Evolutionary conservation across 1,284 basidiomycete genomes (phyloP).

Genomic region (Marasmius tenuissimus): DNA sequence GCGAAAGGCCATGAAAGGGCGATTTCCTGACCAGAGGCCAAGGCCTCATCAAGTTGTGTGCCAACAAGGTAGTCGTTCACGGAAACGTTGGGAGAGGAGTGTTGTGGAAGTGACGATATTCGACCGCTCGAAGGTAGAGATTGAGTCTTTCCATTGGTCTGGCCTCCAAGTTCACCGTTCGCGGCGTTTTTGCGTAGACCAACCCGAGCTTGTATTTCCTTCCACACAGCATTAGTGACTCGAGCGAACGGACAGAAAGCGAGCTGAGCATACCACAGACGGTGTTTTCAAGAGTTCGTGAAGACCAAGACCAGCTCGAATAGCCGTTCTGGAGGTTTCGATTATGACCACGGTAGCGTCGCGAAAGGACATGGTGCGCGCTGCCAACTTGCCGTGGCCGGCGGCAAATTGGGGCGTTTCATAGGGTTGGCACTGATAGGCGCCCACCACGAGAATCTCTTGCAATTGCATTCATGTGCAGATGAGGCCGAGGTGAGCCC

Average conservation of each 20-base stretch:
- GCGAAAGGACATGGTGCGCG: conserved; percentile 77
- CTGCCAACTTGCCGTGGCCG: no score
- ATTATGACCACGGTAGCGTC: conserved; percentile 82
- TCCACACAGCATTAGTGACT: conserved; percentile 11
- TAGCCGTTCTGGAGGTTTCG: conserved; percentile 69
- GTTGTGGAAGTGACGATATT: conserved; percentile 44
- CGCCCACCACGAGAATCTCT: no score
- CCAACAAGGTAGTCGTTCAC: conserved; percentile 88
- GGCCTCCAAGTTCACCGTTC: not conserved
- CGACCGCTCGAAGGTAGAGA: conserved; percentile 43
- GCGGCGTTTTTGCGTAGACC: conserved; percentile 56
- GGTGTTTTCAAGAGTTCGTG: conserved; percentile 79
- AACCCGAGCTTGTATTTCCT: conserved; percentile 76
- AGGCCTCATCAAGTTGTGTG: conserved; percentile 74
- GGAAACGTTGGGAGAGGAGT: conserved; percentile 38
- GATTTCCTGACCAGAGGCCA: conserved; percentile 71
- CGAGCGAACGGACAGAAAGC: not conserved
- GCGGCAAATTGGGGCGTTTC: no score
- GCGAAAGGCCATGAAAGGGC: conserved; percentile 85
- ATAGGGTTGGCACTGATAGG: no score
- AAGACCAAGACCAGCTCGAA: conserved; percentile 80
- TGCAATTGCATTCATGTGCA: no score
- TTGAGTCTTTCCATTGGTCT: conserved; percentile 11
- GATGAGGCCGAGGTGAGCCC: no score
- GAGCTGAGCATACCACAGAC: conserved; percentile 55